phyloP scores from a whole-genome alignment of 257 asterid genomes.

The Verbascum thapsus region DNA sequence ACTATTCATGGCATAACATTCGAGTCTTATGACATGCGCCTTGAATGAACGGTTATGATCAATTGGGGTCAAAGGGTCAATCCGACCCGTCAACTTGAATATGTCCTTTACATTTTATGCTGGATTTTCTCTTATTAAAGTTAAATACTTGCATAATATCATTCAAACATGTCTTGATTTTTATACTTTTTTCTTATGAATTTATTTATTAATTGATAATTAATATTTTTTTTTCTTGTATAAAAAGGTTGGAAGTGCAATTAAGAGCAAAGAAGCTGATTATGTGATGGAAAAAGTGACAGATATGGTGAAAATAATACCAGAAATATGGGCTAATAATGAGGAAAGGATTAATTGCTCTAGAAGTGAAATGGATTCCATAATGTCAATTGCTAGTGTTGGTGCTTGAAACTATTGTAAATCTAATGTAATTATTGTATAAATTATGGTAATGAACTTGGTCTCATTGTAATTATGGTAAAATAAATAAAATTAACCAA shows the following conservation, averaged over 20 bases:
- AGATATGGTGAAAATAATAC: constrained; percentile 55
- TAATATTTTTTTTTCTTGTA: not conserved
- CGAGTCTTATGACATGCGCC: too few relatives aligned
- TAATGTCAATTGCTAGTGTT: constrained; percentile 51
- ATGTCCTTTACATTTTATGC: too few relatives aligned
- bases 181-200: not conserved
- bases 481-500: not conserved
- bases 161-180: too few relatives aligned
- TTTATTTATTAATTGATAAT: not conserved
- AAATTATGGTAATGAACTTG: constrained; percentile 8
- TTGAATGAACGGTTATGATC: too few relatives aligned
- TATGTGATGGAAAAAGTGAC: constrained; percentile 59
- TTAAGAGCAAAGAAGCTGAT: constrained; percentile 66
- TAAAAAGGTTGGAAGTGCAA: constrained; percentile 66
- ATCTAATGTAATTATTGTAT: constrained; percentile 1
- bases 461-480: not conserved
- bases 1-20: too few relatives aligned
- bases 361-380: constrained; percentile 58
- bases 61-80: too few relatives aligned
- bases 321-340: constrained; percentile 63
- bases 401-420: constrained; percentile 49
- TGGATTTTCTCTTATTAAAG: too few relatives aligned
- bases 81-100: too few relatives aligned
- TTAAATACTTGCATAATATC: too few relatives aligned
- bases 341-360: constrained; percentile 32